These are phyloP conservation scores for Sinapis alba DNA, from an alignment of 441 rosid genomes.

Conservation along the genomic window DNA sequence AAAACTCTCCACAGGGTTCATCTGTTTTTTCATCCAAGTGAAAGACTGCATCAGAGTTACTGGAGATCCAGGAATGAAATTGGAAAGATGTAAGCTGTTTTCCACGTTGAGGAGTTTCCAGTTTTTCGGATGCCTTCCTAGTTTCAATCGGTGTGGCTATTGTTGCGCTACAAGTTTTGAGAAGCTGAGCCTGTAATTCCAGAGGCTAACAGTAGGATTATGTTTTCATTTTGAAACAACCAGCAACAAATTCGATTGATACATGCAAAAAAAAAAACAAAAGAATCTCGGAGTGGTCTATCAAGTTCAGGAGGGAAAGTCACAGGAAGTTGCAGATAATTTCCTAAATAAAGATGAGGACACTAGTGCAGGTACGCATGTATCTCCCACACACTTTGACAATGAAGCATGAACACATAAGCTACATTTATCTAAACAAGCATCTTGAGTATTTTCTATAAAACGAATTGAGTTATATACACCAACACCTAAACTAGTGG, in stretches of 20 bases:
- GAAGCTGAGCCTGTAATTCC: conserved; percentile 61
- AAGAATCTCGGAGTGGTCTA: not conserved
- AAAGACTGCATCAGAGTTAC: conserved; percentile 41
- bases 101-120: conserved; percentile 37
- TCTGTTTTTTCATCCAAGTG: conserved; percentile 46
- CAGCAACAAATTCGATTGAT: not conserved
- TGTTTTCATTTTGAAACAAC: not conserved
- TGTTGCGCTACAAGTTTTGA: conserved; percentile 68
- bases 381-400: not conserved
- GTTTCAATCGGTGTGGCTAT: conserved; percentile 64
- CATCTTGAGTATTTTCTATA: too few relatives aligned
- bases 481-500: too few relatives aligned
- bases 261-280: not conserved
- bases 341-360: not conserved
- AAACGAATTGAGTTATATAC: too few relatives aligned
- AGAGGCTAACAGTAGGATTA: not conserved
- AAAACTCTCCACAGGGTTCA: conserved; percentile 44
- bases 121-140: conserved; percentile 50
- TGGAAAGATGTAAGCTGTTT: conserved; percentile 44
- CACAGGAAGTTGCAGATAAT: not conserved
- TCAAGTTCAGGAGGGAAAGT: not conserved
- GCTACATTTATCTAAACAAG: not conserved
- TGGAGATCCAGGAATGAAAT: conserved; percentile 44
- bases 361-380: not conserved
- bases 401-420: not conserved